Evolutionary conservation across 805 yeast genomes (phyloP).

Genomic region (Torulaspora quercuum): DNA sequence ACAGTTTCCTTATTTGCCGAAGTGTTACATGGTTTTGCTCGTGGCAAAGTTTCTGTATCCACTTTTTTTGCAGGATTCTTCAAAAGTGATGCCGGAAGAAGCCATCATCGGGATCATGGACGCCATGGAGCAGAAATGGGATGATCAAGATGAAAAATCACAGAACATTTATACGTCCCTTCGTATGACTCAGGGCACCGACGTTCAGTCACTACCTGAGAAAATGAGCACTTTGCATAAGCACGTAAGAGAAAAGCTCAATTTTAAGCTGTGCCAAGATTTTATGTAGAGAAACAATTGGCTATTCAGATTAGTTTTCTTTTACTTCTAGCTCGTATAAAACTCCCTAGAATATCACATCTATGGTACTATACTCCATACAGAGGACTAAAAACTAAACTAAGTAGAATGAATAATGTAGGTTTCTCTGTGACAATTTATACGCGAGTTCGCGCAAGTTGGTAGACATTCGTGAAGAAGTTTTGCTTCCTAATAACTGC

Average conservation of each 20-base stretch:
- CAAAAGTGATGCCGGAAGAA: constrained; percentile 23
- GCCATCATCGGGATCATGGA: constrained; percentile 25
- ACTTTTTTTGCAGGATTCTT: constrained; percentile 24
- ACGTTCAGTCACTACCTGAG: constrained; percentile 18
- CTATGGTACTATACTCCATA: not conserved
- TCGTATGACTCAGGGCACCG: constrained; percentile 9
- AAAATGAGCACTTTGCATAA: constrained; percentile 18
- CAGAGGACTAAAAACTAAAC: constrained; percentile 1
- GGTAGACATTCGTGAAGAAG: constrained; percentile 1
- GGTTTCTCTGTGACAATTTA: constrained; percentile 8
- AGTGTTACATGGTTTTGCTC: constrained; percentile 28
- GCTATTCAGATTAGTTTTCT: too few relatives aligned
- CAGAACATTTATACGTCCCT: constrained; percentile 20
- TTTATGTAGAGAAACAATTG: constrained; percentile 25
- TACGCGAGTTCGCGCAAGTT: constrained; percentile 7
- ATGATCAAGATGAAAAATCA: constrained; percentile 20
- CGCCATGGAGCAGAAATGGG: constrained; percentile 26
- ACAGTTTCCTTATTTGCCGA: constrained; percentile 32
- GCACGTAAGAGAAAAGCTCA: constrained; percentile 24
- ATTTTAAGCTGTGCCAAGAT: constrained; percentile 32
- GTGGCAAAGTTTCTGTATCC: constrained; percentile 31
- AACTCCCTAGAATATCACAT: constrained; percentile 4
- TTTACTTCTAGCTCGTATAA: too few relatives aligned
- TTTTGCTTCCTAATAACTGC: constrained; percentile 42
- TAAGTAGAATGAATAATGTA: constrained; percentile 2